These are phyloP conservation scores for Ramaria sp. DNA, from an alignment of 768 basidiomycete species.

Conservation along the genomic window DNA sequence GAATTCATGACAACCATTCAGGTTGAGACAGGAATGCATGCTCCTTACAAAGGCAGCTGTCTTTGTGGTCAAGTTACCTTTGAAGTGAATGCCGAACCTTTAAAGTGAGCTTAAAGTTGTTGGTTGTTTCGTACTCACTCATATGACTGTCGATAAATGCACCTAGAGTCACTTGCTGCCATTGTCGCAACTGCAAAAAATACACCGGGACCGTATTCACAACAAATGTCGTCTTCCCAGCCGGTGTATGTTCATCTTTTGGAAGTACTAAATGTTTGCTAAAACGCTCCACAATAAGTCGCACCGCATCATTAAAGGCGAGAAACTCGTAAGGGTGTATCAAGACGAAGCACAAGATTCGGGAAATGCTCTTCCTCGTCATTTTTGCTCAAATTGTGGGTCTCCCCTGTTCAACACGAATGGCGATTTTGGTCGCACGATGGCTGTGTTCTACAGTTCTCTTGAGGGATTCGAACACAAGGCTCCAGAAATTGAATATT, in stretches of 20 bases:
- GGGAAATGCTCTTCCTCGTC: constrained; percentile 9
- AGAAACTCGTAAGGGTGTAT: constrained; percentile 4
- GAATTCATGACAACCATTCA: no score
- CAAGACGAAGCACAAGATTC: constrained; percentile 10
- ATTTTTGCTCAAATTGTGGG: constrained; percentile 10
- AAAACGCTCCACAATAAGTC: neutral
- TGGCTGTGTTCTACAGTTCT: constrained; percentile 7
- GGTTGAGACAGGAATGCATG: no score
- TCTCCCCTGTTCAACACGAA: constrained; percentile 9
- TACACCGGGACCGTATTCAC: constrained; percentile 13
- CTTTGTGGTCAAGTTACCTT: constrained; percentile 10
- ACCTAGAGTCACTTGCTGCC: constrained; percentile 8
- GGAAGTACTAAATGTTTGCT: neutral
- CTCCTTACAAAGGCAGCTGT: constrained; percentile 8
- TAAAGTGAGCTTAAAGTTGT: constrained; percentile 1
- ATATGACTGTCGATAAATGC: neutral
- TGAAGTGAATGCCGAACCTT: constrained; percentile 8
- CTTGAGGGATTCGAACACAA: constrained; percentile 5
- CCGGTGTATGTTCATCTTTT: constrained; percentile 1
- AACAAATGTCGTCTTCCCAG: constrained; percentile 11
- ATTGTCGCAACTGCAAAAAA: constrained; percentile 11
- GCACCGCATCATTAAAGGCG: constrained; percentile 3
- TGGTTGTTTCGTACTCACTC: neutral
- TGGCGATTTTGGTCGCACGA: constrained; percentile 10
- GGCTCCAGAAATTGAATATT: constrained; percentile 10